A percentile compares a stretch with the other conserved stretches of the same genome.
These are phyloP conservation scores for Microthlaspi erraticum DNA, from an alignment of 345 rosid species.

Conservation along the genomic window DNA sequence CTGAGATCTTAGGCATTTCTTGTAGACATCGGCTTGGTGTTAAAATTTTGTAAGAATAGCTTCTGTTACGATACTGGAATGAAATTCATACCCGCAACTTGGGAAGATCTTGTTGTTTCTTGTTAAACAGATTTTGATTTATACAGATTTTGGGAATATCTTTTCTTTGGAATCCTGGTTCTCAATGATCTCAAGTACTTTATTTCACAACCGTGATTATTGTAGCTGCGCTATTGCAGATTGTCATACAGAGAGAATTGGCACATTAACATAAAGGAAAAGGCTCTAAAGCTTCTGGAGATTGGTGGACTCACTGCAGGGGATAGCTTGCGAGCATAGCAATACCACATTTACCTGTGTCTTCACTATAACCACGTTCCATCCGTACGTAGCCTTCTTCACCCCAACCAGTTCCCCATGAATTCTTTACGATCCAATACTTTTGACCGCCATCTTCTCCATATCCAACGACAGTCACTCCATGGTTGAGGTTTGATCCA, in stretches of 20 bases:
- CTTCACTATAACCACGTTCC: constrained; percentile 47
- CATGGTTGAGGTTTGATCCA: constrained; percentile 69
- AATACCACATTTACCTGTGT: constrained; percentile 74
- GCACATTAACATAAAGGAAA: constrained; percentile 10
- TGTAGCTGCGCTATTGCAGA: constrained; percentile 43
- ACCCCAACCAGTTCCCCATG: constrained; percentile 92
- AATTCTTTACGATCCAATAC: constrained; percentile 88
- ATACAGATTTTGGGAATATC: too few relatives aligned
- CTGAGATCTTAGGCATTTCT: constrained; percentile 55
- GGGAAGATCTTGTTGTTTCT: constrained; percentile 20
- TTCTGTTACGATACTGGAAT: constrained; percentile 24
- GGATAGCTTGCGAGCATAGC: constrained; percentile 82
- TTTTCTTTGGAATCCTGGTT: constrained; percentile 20
- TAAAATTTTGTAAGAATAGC: constrained; percentile 36
- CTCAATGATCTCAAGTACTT: constrained; percentile 31
- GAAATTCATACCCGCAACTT: constrained; percentile 10
- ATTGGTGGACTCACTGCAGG: constrained; percentile 44
- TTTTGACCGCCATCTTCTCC: constrained; percentile 54
- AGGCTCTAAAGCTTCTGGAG: constrained; percentile 31
- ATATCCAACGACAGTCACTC: constrained; percentile 80
- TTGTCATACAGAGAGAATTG: constrained; percentile 32
- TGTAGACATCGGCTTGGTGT: constrained; percentile 34
- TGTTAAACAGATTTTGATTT: background rate
- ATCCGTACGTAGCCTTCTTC: constrained; percentile 80
- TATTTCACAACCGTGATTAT: constrained; percentile 24